These are phyloP conservation scores for Priceomyces castillae DNA, from an alignment of 805 yeast species.

Conservation along the genomic window DNA sequence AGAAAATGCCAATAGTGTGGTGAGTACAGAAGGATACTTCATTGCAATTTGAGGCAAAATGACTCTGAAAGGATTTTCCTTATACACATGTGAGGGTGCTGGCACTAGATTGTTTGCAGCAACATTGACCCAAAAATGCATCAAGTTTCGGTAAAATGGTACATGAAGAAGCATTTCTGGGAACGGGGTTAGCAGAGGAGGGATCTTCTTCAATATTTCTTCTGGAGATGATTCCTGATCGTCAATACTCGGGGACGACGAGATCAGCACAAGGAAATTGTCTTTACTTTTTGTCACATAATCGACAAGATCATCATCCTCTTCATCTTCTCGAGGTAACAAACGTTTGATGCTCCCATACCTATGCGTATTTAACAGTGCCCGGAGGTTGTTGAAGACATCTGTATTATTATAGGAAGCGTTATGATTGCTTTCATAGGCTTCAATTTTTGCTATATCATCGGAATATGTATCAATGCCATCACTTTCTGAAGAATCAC, in stretches of 20 bases:
- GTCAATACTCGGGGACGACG: neutral
- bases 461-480: conserved; percentile 28
- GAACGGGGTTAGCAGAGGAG: conserved; percentile 42
- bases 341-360: neutral
- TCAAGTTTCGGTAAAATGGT: conserved; percentile 57
- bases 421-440: neutral
- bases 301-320: neutral
- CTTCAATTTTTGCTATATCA: conserved; percentile 35
- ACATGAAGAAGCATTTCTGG: conserved; percentile 62
- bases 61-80: conserved; percentile 62
- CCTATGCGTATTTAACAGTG: neutral
- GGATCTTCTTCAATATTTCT: conserved; percentile 19
- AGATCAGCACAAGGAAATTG: neutral
- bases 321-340: conserved; percentile 5
- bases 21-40: conserved; percentile 53
- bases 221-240: conserved; percentile 8
- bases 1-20: conserved; percentile 50
- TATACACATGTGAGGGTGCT: conserved; percentile 53
- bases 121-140: conserved; percentile 60
- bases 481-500: conserved; percentile 11
- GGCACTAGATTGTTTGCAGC: conserved; percentile 66
- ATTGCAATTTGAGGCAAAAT: conserved; percentile 68
- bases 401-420: neutral
- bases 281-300: neutral
- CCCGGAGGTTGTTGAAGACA: neutral